Evolutionary conservation across 1,284 basidiomycete genomes (phyloP), one percentile per base, ranked within the genome.

Genomic region (Pascua sp.): DNA sequence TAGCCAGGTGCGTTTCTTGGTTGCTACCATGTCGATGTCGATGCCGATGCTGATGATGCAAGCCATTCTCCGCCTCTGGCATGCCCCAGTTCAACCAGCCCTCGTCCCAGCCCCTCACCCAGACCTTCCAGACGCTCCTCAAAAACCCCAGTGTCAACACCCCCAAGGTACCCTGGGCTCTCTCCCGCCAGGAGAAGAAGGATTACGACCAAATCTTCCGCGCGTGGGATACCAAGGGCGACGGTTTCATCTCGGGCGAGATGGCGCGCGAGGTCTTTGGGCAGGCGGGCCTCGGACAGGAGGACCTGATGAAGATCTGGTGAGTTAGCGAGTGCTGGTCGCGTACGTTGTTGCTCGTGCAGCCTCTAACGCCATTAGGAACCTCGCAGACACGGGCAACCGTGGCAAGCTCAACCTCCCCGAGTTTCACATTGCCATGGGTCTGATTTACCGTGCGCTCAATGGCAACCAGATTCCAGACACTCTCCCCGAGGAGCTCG

Each of bases 381-480:
- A 86, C 37, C 82, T 96, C 10, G 89, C 91, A 32, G 93, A 97
- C 77, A 83, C 84, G 43, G 88, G 92, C 67, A 91, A 96, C 78
- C 86, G 91, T 41, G 93, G 93, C 38, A 94, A 92, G 77, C 84
- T 97, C 56, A 98, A 97, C 71, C 81, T 95, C 46, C 89, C 91
- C 24, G 95, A 98, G 75, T 99, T 99, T 77, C 93, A 98, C 73
- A 90, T 98, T 55, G 96, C 95, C 1, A 99, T 99, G 95, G 94
- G 91, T 59, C 81, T 98, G 56, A 97, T 98, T 72, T 98, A 95
- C 78, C 86, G 95, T 69, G 91, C 85, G 44, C 81, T 97, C 43
- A 97, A 96, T 73, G 95, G 96, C 10, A 95, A 92, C 76, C 84
- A 87, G 4, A 85, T 98, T 47, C 96, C 96, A 1, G 87, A 91